These are phyloP conservation scores for Suillus discolor DNA, from an alignment of 768 basidiomycete genomes.

Conservation along the genomic window DNA sequence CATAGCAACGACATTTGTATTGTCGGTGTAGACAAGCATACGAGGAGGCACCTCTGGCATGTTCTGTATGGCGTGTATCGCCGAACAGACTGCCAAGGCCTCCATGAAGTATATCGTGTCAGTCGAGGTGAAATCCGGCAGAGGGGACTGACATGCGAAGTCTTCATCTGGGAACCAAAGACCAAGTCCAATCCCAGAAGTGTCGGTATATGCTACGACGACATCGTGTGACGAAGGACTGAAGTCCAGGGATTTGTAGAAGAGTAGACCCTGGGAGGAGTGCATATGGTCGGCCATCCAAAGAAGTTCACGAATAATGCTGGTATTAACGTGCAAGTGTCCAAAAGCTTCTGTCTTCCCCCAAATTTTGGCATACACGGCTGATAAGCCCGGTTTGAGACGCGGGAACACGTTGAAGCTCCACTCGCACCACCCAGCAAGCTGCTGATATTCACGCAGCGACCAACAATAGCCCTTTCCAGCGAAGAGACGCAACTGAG, in stretches of 20 bases:
- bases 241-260: not conserved
- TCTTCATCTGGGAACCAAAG: not conserved
- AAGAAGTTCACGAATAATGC: not conserved
- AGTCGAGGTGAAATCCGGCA: not conserved
- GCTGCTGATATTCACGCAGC: no score
- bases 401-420: no score
- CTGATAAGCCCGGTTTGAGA: no score
- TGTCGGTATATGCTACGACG: not conserved
- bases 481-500: no score
- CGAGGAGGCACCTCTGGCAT: not conserved
- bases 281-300: not conserved
- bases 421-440: no score
- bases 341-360: not conserved
- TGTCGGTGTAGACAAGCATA: not conserved
- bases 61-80: not conserved
- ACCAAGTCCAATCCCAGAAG: not conserved
- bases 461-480: no score
- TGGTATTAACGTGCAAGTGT: not conserved
- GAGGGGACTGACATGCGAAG: not conserved
- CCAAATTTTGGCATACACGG: no score
- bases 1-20: not conserved
- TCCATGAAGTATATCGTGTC: not conserved
- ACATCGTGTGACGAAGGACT: not conserved
- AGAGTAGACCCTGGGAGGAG: not conserved
- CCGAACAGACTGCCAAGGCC: not conserved